A percentile compares a stretch with the other conserved stretches of the same genome.
These are phyloP conservation scores for Epichloe gansuensis DNA, from an alignment of 2,329 filamentous ascomycete species.

Conservation along the genomic window DNA sequence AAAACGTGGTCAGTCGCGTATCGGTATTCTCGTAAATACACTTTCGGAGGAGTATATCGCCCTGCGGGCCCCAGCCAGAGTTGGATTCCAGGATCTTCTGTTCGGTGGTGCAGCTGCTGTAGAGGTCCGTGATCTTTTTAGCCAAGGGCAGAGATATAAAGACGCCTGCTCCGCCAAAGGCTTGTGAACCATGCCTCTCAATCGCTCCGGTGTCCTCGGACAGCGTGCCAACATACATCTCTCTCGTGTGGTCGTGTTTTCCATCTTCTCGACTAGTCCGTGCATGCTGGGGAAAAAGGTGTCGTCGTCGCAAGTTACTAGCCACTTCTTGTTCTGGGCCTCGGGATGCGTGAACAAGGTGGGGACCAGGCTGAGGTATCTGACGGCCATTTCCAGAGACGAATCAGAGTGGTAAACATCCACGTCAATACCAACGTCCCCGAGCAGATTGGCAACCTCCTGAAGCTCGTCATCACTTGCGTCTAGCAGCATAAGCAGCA, in stretches of 20 bases:
- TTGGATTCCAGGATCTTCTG: constrained; percentile 42
- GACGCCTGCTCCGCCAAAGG: constrained; percentile 51
- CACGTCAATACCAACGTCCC: constrained; percentile 39
- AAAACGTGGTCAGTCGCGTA: constrained; percentile 42
- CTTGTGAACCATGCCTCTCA: constrained; percentile 48
- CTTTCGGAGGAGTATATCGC: constrained; percentile 49
- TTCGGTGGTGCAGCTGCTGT: constrained; percentile 32
- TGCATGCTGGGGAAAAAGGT: constrained; percentile 53
- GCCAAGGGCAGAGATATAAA: constrained; percentile 44
- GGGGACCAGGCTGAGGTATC: constrained; percentile 43
- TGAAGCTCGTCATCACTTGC: constrained; percentile 39
- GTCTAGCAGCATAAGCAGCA: constrained; percentile 41
- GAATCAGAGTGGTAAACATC: constrained; percentile 44
- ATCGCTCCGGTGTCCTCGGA: constrained; percentile 51
- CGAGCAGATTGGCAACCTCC: constrained; percentile 34
- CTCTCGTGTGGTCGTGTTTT: constrained; percentile 37
- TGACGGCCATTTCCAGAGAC: constrained; percentile 43
- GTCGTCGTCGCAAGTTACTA: constrained; percentile 52
- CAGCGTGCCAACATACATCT: constrained; percentile 48
- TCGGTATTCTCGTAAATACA: constrained; percentile 53
- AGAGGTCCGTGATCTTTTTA: constrained; percentile 31
- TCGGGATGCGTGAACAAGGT: constrained; percentile 41
- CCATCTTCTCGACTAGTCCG: constrained; percentile 37
- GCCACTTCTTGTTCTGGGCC: constrained; percentile 41
- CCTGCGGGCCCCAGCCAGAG: constrained; percentile 47